A percentile compares a stretch with the other conserved stretches of the same genome.
Conservation (phyloP, 176 grass and related monocot genomes). For the Juncus effusus region DNA sequence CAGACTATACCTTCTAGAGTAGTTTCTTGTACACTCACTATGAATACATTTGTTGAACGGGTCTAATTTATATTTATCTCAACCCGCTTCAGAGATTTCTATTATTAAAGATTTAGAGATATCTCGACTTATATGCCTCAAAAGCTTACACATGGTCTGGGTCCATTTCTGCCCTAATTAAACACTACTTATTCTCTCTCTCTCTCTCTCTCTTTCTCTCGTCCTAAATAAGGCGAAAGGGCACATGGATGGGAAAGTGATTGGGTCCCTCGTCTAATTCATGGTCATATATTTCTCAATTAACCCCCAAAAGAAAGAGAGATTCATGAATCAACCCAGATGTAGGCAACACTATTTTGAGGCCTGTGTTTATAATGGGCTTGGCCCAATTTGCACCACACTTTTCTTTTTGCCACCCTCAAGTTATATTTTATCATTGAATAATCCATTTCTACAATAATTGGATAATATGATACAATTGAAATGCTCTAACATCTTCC, state of each 20-base stretch:
- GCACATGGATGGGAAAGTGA: conserved; percentile 36
- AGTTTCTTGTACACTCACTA: conserved; percentile 1
- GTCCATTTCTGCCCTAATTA: conserved; percentile 31
- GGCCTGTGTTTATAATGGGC: background rate
- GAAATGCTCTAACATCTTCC: too few species aligned
- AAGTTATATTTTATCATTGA: background rate
- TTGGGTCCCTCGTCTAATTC: conserved; percentile 20
- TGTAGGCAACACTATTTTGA: background rate
- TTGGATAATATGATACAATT: too few species aligned
- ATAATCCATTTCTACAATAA: too few species aligned
- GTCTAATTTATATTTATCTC: background rate
- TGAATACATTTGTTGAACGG: background rate
- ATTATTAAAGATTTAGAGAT: background rate
- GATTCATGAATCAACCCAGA: background rate
- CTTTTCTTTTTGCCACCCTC: conserved; percentile 2
- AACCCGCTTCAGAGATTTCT: conserved; percentile 4
- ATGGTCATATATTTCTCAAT: background rate
- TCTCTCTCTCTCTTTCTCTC: conserved; percentile 18
- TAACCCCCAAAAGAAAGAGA: too few species aligned
- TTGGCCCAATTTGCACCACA: conserved; percentile 21
- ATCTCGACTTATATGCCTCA: background rate
- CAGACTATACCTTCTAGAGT: background rate
- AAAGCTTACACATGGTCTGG: conserved; percentile 40
- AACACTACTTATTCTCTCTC: conserved; percentile 15
- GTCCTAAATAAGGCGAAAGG: conserved; percentile 28